Evolutionary conservation across 139 green algal genomes (phyloP).

Genomic region (Yamagishiella unicocca): DNA sequence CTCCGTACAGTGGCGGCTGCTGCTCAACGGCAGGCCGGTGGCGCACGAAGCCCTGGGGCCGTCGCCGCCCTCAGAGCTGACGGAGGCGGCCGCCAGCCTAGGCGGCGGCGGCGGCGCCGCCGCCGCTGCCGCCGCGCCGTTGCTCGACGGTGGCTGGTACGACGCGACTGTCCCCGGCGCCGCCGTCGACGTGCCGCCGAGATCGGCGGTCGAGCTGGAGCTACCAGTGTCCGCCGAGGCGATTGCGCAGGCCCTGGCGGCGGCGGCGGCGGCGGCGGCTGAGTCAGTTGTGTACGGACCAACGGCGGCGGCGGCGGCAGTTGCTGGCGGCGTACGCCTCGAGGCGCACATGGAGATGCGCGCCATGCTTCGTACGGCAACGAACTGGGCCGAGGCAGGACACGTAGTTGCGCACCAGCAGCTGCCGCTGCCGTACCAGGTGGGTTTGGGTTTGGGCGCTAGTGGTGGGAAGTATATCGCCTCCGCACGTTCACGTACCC

Average conservation of each 20-base stretch:
- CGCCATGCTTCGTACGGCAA: constrained; percentile 49
- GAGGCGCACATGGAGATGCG: constrained; percentile 70
- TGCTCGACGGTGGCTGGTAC: constrained; percentile 39
- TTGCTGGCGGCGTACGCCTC: not conserved
- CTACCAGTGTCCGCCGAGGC: not conserved
- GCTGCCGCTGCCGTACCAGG: constrained; percentile 39
- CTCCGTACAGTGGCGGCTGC: constrained; percentile 68
- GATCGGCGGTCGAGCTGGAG: not conserved
- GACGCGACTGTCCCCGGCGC: not conserved
- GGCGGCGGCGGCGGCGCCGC: not conserved
- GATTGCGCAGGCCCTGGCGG: not conserved
- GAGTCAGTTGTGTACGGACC: not conserved
- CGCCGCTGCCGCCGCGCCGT: not conserved
- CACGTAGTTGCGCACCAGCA: constrained; percentile 69
- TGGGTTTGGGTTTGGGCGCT: too few relatives aligned
- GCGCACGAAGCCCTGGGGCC: not conserved
- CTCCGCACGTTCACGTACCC: too few relatives aligned
- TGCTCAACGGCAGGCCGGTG: constrained; percentile 64
- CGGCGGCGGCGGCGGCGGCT: not conserved
- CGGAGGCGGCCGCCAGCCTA: not conserved
- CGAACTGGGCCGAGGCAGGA: constrained; percentile 64
- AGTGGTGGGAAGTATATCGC: not conserved
- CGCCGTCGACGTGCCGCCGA: not conserved
- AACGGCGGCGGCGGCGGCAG: not conserved
- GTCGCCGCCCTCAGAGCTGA: not conserved